These are phyloP conservation scores for Euphorbia corollata DNA, from an alignment of 441 rosid species.

Conservation along the genomic window DNA sequence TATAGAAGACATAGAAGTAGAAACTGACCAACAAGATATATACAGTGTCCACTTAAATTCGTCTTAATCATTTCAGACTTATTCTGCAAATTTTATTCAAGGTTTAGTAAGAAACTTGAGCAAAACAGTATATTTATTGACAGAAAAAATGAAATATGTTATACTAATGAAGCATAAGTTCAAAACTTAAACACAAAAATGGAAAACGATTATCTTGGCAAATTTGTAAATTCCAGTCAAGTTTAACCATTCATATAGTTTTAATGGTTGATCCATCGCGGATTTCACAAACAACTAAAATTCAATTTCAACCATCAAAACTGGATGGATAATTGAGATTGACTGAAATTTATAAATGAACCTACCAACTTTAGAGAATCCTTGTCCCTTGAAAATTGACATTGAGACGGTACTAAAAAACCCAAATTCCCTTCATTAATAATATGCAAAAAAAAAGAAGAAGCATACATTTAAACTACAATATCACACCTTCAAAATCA, in stretches of 20 bases:
- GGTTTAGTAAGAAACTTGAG: constrained; percentile 28
- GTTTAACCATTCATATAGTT: too few relatives aligned
- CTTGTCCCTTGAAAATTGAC: too few relatives aligned
- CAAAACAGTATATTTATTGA: neutral
- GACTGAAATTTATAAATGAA: too few relatives aligned
- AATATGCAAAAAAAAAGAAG: neutral
- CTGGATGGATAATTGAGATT: too few relatives aligned
- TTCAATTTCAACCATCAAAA: too few relatives aligned
- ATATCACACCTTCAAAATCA: constrained; percentile 52
- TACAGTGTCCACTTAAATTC: constrained; percentile 57
- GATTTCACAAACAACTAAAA: too few relatives aligned
- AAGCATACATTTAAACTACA: neutral
- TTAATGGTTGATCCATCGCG: too few relatives aligned
- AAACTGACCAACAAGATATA: constrained; percentile 86
- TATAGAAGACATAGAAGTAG: constrained; percentile 18
- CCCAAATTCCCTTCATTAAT: neutral
- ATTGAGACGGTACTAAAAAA: neutral
- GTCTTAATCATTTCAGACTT: constrained; percentile 63
- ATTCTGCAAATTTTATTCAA: constrained; percentile 29
- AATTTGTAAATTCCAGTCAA: too few relatives aligned
- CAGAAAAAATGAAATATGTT: constrained; percentile 9
- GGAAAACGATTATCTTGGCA: too few relatives aligned
- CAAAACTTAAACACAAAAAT: neutral
- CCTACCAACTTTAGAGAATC: too few relatives aligned
- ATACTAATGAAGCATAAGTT: constrained; percentile 2